Conservation (phyloP, 2,329 filamentous ascomycete genomes). For the Zalaria obscura region DNA sequence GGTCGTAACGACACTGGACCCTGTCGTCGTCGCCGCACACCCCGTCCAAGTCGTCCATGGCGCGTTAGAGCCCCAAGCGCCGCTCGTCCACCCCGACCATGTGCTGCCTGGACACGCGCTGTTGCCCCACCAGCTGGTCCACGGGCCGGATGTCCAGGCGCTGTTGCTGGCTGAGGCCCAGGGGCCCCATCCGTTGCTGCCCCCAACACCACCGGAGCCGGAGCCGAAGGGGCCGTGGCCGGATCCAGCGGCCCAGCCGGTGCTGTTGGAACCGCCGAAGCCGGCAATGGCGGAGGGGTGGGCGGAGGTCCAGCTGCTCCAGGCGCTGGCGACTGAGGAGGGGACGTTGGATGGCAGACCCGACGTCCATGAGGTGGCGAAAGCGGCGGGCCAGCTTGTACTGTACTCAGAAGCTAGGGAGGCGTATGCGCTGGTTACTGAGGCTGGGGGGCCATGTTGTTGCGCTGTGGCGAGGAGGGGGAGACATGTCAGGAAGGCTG, state of each 20-base stretch:
- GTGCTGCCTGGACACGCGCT: slow-evolving; percentile 17
- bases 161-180: slow-evolving; percentile 13
- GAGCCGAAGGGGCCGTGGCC: slow-evolving; percentile 9
- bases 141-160: slow-evolving; percentile 17
- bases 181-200: slow-evolving; percentile 16
- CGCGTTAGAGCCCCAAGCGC: slow-evolving; percentile 15
- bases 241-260: slow-evolving; percentile 8
- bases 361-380: too few relatives aligned
- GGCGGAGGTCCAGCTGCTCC: slow-evolving; percentile 1
- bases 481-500: too few relatives aligned
- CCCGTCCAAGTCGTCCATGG: slow-evolving; percentile 22
- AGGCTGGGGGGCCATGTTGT: too few relatives aligned
- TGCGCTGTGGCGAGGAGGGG: too few relatives aligned
- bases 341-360: too few relatives aligned
- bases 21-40: slow-evolving; percentile 18
- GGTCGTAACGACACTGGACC: slow-evolving; percentile 13
- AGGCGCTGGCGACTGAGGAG: not conserved
- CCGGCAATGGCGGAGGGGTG: slow-evolving; percentile 7
- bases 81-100: slow-evolving; percentile 20
- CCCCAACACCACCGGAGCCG: slow-evolving; percentile 4
- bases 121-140: slow-evolving; percentile 22
- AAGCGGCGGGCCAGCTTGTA: too few relatives aligned
- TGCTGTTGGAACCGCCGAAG: slow-evolving; percentile 1
- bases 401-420: too few relatives aligned
- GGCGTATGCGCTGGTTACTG: too few relatives aligned